These are phyloP conservation scores for Neoconidiobolus thromboides DNA, from an alignment of 371 early-diverging fungal genomes.

Conservation along the genomic window DNA sequence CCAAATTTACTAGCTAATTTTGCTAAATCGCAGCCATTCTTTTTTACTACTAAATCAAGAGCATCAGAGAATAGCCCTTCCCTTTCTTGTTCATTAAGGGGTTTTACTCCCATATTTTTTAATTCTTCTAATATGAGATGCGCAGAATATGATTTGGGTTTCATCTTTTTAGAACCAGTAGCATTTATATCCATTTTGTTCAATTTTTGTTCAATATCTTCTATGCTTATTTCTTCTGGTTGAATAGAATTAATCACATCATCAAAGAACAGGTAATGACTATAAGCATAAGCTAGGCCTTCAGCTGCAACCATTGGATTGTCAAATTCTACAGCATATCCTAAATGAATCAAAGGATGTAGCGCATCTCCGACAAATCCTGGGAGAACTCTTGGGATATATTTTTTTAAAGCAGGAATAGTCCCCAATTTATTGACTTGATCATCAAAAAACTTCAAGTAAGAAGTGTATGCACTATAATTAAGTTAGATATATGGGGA, in stretches of 20 bases:
- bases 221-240: not conserved
- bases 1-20: too few species aligned
- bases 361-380: slow-evolving; percentile 4
- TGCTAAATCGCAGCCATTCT: too few species aligned
- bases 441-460: slow-evolving; percentile 4
- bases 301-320: not conserved
- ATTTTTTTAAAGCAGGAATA: not conserved
- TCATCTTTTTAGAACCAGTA: too few species aligned
- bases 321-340: slow-evolving; percentile 8
- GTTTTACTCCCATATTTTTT: too few species aligned
- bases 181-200: too few species aligned
- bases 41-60: not conserved
- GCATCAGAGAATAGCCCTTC: too few species aligned
- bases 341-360: slow-evolving; percentile 9
- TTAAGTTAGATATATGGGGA: too few species aligned
- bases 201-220: not conserved
- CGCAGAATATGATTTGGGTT: not conserved
- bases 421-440: not conserved
- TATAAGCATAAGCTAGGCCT: slow-evolving; percentile 7
- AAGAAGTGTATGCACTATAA: not conserved
- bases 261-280: not conserved
- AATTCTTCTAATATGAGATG: too few species aligned
- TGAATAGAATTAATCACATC: not conserved
- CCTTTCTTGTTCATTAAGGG: too few species aligned
- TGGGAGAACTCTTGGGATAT: not conserved